Conservation (phyloP, 257 asterid genomes). For the Cruciata laevipes region DNA sequence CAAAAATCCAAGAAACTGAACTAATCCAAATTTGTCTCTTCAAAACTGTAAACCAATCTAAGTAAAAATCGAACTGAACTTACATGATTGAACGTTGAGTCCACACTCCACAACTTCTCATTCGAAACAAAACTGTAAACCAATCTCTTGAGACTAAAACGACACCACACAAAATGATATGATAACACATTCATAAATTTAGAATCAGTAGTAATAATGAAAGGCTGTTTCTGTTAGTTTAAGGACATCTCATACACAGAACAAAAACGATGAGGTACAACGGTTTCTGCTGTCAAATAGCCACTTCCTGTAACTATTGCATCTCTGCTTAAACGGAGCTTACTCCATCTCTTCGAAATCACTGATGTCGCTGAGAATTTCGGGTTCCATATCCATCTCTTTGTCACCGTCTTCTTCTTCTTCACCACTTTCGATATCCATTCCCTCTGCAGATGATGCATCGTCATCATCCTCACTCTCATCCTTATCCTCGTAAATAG, state of each 20-base stretch:
- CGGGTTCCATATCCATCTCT: too few relatives aligned
- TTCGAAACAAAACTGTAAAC: too few relatives aligned
- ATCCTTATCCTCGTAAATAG: conserved; percentile 53
- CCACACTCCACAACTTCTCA: too few relatives aligned
- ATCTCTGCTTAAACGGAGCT: background rate
- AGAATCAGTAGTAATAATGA: too few relatives aligned
- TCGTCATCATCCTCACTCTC: conserved; percentile 49
- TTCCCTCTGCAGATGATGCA: conserved; percentile 49
- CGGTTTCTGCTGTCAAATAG: background rate
- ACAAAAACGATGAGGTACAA: background rate
- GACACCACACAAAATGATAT: too few relatives aligned
- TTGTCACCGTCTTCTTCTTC: conserved; percentile 22
- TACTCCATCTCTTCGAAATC: conserved; percentile 43
- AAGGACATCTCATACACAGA: background rate
- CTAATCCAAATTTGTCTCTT: background rate
- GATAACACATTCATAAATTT: too few relatives aligned
- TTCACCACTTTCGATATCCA: conserved; percentile 57
- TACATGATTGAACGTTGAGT: too few relatives aligned
- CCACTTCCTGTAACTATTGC: background rate
- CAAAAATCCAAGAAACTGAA: too few relatives aligned
- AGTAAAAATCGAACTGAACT: too few relatives aligned
- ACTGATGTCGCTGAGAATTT: conserved; percentile 37
- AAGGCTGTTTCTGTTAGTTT: too few relatives aligned
- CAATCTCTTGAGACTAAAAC: background rate
- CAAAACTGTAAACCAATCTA: too few relatives aligned